Evolutionary conservation across 257 asterid genomes (phyloP).

Genomic region (Echium plantagineum): DNA sequence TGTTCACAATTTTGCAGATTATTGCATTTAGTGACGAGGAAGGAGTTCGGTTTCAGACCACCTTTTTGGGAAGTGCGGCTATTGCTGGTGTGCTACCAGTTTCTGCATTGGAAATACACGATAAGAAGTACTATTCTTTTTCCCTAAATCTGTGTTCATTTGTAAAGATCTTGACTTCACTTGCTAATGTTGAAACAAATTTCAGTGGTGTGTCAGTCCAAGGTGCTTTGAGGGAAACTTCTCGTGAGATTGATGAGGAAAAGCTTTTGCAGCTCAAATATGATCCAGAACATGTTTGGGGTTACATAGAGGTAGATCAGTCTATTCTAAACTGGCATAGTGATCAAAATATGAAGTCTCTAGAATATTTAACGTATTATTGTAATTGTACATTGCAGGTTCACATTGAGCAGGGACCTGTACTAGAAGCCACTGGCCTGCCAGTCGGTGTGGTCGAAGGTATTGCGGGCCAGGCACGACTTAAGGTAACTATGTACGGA

Average conservation of each 20-base stretch:
- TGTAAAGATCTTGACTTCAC: conserved; percentile 11
- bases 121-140: conserved; percentile 61
- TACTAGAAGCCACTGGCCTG: conserved; percentile 74
- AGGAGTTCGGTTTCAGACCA: conserved; percentile 94
- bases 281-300: conserved; percentile 75
- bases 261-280: conserved; percentile 75
- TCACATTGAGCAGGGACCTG: conserved; percentile 98
- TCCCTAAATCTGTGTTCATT: conserved; percentile 14
- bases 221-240: conserved; percentile 64
- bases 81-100: conserved; percentile 84
- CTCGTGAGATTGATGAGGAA: conserved; percentile 55
- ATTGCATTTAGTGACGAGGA: conserved; percentile 98
- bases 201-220: conserved; percentile 95
- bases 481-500: conserved; percentile 37
- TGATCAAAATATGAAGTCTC: not conserved
- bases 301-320: conserved; percentile 66
- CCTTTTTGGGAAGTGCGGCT: conserved; percentile 98
- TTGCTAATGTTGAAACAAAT: conserved; percentile 23
- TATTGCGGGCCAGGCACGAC: conserved; percentile 94
- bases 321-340: not conserved
- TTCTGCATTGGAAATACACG: conserved; percentile 56
- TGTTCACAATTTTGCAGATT: conserved; percentile 27
- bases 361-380: conserved; percentile 8
- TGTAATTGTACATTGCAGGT: conserved; percentile 40
- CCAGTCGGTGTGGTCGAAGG: conserved; percentile 92